Percentiles rank a stretch among this genome's conserved stretches.
These are phyloP conservation scores for Gossypium lobatum DNA, from an alignment of 441 rosid species.

Conservation along the genomic window DNA sequence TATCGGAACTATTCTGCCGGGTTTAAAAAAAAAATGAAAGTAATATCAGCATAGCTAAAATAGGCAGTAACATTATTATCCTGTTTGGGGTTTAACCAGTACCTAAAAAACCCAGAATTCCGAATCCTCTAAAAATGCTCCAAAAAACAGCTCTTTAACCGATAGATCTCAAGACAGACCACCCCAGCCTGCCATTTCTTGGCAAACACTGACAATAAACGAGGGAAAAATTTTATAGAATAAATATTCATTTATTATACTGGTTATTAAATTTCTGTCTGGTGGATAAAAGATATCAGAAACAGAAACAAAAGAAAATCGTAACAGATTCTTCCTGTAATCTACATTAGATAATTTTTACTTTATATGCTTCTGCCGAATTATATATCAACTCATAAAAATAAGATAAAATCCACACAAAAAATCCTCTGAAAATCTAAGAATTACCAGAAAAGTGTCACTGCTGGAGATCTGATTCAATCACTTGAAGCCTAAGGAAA, in stretches of 20 bases:
- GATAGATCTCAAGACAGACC: constrained; percentile 18
- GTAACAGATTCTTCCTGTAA: constrained; percentile 27
- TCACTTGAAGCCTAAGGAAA: constrained; percentile 19
- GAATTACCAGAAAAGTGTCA: constrained; percentile 44
- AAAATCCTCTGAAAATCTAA: neutral
- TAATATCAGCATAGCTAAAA: neutral
- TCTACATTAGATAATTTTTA: constrained; percentile 40
- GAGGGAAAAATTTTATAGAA: neutral
- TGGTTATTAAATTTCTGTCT: constrained; percentile 5
- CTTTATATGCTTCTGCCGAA: constrained; percentile 28
- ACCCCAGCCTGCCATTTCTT: constrained; percentile 10
- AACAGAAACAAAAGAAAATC: constrained; percentile 26
- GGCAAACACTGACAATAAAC: neutral
- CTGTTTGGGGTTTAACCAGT: constrained; percentile 11
- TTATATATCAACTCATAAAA: constrained; percentile 12
- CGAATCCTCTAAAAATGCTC: neutral
- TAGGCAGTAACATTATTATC: neutral
- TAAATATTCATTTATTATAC: neutral
- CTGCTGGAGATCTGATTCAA: constrained; percentile 51
- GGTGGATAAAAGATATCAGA: constrained; percentile 5
- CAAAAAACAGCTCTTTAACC: neutral
- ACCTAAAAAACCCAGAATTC: constrained; percentile 2
- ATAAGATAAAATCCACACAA: constrained; percentile 9
- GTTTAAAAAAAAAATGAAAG: neutral
- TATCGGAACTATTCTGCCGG: constrained; percentile 8